A percentile compares a stretch with the other conserved stretches of the same genome.
phyloP scores from a whole-genome alignment of 1,284 basidiomycete genomes.

The Apiotrichum porosum region DNA sequence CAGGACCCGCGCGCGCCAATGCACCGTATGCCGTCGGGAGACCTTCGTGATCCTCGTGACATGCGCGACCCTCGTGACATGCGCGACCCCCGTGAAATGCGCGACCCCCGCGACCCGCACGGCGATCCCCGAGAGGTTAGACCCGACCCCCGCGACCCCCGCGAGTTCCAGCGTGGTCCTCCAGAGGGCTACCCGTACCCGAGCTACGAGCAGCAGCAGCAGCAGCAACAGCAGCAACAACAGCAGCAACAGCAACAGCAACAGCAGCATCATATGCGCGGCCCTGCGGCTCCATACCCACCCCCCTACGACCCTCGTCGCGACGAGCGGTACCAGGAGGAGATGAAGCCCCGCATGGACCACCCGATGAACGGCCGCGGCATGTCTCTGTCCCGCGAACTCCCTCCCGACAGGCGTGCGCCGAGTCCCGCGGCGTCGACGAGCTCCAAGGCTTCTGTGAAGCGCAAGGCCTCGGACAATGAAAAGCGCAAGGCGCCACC shows the following conservation, averaged over 20 bases:
- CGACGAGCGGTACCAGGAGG: conserved; percentile 8
- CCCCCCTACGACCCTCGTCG: conserved; percentile 9
- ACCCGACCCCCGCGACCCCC: background rate
- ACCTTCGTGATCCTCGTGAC: conserved; percentile 9
- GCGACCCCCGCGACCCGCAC: background rate
- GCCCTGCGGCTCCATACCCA: conserved; percentile 7
- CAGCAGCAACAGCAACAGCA: too few relatives aligned
- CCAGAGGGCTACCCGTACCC: conserved; percentile 17
- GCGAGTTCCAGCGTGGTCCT: conserved; percentile 17
- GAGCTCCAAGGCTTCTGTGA: conserved; percentile 21
- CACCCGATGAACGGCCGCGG: conserved; percentile 8
- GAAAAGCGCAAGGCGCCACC: conserved; percentile 3
- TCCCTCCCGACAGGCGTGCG: conserved; percentile 23
- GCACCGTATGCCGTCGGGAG: conserved; percentile 3
- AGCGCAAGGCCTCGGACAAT: conserved; percentile 17
- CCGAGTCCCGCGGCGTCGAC: conserved; percentile 36
- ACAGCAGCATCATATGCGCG: background rate
- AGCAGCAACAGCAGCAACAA: too few relatives aligned
- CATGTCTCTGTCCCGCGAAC: conserved; percentile 10
- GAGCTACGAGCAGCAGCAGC: too few relatives aligned
- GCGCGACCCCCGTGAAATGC: background rate
- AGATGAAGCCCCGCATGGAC: conserved; percentile 6
- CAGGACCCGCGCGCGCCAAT: conserved; percentile 9
- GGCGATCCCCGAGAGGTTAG: background rate
- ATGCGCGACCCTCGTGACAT: conserved; percentile 3